Evolutionary conservation across 2,329 filamentous ascomycete genomes (phyloP), one percentile per base, ranked within the genome.

Genomic region (Penicillium frequentans): DNA sequence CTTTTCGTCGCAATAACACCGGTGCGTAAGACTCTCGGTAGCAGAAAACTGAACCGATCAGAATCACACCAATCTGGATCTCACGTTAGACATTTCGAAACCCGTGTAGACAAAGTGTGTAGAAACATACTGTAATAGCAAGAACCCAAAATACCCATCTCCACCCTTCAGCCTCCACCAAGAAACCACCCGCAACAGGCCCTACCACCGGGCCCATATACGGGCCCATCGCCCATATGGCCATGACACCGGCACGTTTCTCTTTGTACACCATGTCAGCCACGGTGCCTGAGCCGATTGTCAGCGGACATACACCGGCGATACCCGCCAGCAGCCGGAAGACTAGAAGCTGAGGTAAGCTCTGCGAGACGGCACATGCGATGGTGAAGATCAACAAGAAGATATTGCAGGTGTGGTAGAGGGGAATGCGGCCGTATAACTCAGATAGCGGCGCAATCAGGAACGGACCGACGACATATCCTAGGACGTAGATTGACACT

Each of bases 251-350:
- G 26, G 84, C 86, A 54, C 86, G 79, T 58, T 83, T 78, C 65
- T 87, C 82, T 53, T 82, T 81, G 0, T 70, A 68, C 44, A 89
- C 81, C 73, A 90, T 79, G 70, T 91, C 88, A 31, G 86, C 84
- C 35, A 91, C 86, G 1, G 85, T 84, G 23, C 87, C 87, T 37
- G 85, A 86, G 5, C 87, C 88, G 61, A 88, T 86, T 1, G 86
- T 87, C 19, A 90, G 71, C 0, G 86, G 83, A 24, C 81, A 81
- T 5, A 83, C 83, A 42, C 87, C 88, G 42, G 86, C 86, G 13
- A 83, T 72, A 19, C 88, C 89, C n/a, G 82, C 80, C 5, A 89
- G 62, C 63, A 89, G 83, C 4, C 86, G 83, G 62, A 88, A 89
- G 2, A 81, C 78, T 37, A 88, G 80, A 48, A 89, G 77, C 37